A percentile compares a stretch with the other conserved stretches of the same genome.
These are phyloP conservation scores for Scalesia atractyloides DNA, from an alignment of 129 eudicot genomes.

Conservation along the genomic window DNA sequence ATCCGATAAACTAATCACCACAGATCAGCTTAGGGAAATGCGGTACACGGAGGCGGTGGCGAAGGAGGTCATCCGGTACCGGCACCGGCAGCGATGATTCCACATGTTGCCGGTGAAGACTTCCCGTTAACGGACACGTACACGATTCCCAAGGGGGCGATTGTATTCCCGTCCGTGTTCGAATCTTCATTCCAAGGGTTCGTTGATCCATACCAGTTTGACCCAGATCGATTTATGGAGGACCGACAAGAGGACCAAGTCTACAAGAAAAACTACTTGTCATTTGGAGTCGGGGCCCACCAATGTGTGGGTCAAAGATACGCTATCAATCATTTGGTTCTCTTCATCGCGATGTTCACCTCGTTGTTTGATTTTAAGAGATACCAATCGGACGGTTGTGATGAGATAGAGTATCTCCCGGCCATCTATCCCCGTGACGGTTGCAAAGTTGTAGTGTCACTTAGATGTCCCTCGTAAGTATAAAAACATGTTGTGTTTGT, in stretches of 20 bases:
- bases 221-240: conserved; percentile 83
- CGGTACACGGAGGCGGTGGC: conserved; percentile 90
- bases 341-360: conserved; percentile 81
- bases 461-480: no score
- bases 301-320: conserved; percentile 96
- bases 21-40: conserved; percentile 69
- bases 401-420: conserved; percentile 72
- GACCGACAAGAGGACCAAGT: conserved; percentile 70
- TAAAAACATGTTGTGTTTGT: no score
- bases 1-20: conserved; percentile 37
- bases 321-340: conserved; percentile 68
- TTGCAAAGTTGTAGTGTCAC: no score
- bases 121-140: conserved; percentile 60
- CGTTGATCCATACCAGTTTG: conserved; percentile 68
- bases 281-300: conserved; percentile 85
- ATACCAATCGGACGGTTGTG: conserved; percentile 73
- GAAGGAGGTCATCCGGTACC: conserved; percentile 57
- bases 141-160: conserved; percentile 73
- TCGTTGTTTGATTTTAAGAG: conserved; percentile 71
- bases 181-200: conserved; percentile 91
- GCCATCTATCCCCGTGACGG: no score
- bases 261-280: conserved; percentile 62
- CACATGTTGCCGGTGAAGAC: conserved; percentile 83
- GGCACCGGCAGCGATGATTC: conserved; percentile 90
- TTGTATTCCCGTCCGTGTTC: conserved; percentile 81